A percentile compares a stretch with the other conserved stretches of the same genome.
Conservation (phyloP, 2,329 filamentous ascomycete species). For the Diplodia scrobiculata region DNA sequence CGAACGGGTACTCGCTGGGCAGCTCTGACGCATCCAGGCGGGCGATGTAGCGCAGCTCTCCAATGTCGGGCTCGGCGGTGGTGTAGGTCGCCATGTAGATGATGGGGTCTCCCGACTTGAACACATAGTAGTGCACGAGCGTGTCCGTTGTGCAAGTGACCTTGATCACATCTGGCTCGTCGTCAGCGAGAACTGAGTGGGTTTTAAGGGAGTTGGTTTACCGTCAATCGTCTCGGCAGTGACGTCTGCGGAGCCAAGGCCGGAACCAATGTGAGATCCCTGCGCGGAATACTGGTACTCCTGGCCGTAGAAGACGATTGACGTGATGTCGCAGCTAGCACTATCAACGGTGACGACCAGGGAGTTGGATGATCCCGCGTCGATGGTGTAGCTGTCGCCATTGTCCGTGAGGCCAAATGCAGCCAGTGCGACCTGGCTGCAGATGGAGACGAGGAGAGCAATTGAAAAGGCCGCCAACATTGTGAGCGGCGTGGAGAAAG, state of each 20-base stretch:
- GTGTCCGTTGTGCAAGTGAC: conserved; percentile 62
- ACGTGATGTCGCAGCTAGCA: conserved; percentile 64
- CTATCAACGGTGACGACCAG: conserved; percentile 44
- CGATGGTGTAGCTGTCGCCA: conserved; percentile 39
- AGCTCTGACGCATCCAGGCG: conserved; percentile 55
- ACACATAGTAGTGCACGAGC: conserved; percentile 66
- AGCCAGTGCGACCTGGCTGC: conserved; percentile 34
- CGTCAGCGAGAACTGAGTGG: conserved; percentile 16
- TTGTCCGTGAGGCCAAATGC: conserved; percentile 44
- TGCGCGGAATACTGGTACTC: conserved; percentile 60
- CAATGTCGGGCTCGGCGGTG: conserved; percentile 48
- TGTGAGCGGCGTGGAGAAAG: background rate
- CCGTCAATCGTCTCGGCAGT: conserved; percentile 45
- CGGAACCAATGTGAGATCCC: conserved; percentile 61
- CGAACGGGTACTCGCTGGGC: conserved; percentile 44
- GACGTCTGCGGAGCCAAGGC: conserved; percentile 61
- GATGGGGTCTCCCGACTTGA: conserved; percentile 61
- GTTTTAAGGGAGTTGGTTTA: conserved; percentile 21
- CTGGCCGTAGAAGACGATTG: conserved; percentile 61
- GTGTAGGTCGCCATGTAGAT: conserved; percentile 63
- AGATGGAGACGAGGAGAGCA: conserved; percentile 8
- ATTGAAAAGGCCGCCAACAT: background rate
- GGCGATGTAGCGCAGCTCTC: conserved; percentile 66
- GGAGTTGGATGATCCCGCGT: conserved; percentile 41
- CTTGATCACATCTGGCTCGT: conserved; percentile 56